Base-by-base conservation (phyloP, 345 rosid species). In the Eucalyptus regnans region DNA sequence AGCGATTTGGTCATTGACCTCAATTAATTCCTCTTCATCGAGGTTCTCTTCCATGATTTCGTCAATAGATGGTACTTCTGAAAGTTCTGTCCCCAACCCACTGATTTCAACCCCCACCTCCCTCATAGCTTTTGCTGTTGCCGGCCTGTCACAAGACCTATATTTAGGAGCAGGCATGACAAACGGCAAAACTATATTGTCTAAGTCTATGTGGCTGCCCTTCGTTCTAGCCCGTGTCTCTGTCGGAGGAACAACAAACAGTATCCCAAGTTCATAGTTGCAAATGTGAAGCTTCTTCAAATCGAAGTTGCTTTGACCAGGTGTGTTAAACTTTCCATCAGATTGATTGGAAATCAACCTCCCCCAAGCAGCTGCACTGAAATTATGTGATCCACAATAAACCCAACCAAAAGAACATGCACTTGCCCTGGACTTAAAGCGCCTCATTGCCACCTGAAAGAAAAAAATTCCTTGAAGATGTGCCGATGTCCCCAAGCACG, bases 311-410 rank as follows among this genome's bases (percentile, higher is more conserved):
- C 90, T 80, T 89, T 64, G 87, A 87, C 86, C 87, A 33, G 71
- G 86, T 81, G 90, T 93, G 66, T 93, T 91, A 29, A 91, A 88
- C 46, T 89, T 94, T 85, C 43, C 89, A 79, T 91, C 89, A 84
- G 89, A 68, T 86, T 93, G 91, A 87, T 89, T 91, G 71, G 94
- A 92, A 44, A 95, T 92, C 66, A 92, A 90, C 87, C 96, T 93
- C 89, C 99, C 99, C 99, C 99, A 97, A 29, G 99, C 99, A 90
- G 98, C 98, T 60, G 96, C 93, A 91, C 99, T 97, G 90, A 96
- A 95, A 90, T 96, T 97, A 92, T 96, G 99, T 44, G 99, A 97
- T 54, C 99, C 98, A 43, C 97, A 94, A 83, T 97, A 97, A 89
- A 96, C 96, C 99, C 99, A 97, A 62, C 99, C 99, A 88, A 87